Evolutionary conservation across 805 yeast genomes (phyloP).

Genomic region (Lachancea lanzarotensis): DNA sequence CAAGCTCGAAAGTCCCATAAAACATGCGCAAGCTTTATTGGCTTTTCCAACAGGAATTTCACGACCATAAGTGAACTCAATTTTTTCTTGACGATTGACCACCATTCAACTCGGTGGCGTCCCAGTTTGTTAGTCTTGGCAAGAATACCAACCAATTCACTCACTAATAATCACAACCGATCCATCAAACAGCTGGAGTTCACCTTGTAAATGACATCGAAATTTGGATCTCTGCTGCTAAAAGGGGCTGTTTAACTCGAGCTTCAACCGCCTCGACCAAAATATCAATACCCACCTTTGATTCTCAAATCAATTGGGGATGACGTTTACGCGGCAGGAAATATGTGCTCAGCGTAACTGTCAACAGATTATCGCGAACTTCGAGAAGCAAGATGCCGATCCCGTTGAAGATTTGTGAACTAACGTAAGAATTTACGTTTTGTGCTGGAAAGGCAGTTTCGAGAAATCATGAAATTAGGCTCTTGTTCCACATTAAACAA

Average conservation of each 20-base stretch:
- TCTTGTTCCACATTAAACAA: conserved; percentile 1
- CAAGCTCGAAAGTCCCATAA: neutral
- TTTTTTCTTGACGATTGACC: neutral
- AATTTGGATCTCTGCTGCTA: conserved; percentile 5
- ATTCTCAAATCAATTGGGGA: conserved; percentile 1
- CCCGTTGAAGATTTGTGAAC: conserved; percentile 1
- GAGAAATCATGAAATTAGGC: conserved; percentile 1
- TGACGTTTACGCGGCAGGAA: conserved; percentile 1
- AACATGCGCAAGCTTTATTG: neutral
- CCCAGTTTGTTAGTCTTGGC: neutral
- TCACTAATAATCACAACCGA: neutral
- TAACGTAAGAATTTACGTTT: conserved; percentile 2
- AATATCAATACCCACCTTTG: too few species aligned
- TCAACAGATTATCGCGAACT: conserved; percentile 1
- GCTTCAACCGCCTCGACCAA: neutral
- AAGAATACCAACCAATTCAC: neutral
- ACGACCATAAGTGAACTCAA: neutral
- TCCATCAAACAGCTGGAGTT: neutral
- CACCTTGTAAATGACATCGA: conserved; percentile 4
- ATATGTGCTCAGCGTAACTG: conserved; percentile 2
- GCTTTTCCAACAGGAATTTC: neutral
- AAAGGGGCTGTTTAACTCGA: conserved; percentile 1
- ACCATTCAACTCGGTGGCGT: neutral
- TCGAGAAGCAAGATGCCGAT: neutral
- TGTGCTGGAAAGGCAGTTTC: neutral